Evolutionary conservation across 2,329 filamentous ascomycete species (phyloP).

Genomic region (Pestalotiopsis sp.): DNA sequence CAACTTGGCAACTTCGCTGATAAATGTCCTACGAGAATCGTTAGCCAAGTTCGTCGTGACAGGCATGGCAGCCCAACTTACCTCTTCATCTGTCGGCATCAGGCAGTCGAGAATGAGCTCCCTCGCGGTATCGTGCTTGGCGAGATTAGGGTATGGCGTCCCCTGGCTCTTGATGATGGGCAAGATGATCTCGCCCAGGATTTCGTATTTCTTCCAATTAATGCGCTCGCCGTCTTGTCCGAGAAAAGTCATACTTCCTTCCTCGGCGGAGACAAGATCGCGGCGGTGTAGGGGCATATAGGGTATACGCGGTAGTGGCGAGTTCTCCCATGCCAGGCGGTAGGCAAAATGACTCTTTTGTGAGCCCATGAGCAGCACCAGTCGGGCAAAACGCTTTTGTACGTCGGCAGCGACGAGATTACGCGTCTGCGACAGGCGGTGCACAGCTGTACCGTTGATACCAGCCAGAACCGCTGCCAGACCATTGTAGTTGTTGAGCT

Average conservation of each 20-base stretch:
- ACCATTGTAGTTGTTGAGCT: constrained; percentile 96
- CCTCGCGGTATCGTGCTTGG: constrained; percentile 69
- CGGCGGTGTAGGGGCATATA: constrained; percentile 89
- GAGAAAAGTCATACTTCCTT: constrained; percentile 89
- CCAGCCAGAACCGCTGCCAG: constrained; percentile 93
- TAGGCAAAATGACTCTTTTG: constrained; percentile 94
- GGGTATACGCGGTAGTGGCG: constrained; percentile 84
- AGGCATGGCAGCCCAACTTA: constrained; percentile 47
- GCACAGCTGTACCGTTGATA: constrained; percentile 84
- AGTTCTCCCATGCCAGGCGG: constrained; percentile 97
- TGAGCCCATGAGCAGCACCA: constrained; percentile 90
- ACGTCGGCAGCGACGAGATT: constrained; percentile 72
- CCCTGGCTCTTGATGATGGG: constrained; percentile 92
- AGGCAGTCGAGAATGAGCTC: constrained; percentile 81
- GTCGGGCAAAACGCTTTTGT: constrained; percentile 82
- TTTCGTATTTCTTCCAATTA: constrained; percentile 98
- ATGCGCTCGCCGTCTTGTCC: constrained; percentile 74
- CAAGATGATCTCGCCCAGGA: constrained; percentile 88
- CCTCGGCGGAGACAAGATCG: constrained; percentile 88
- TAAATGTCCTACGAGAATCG: constrained; percentile 58
- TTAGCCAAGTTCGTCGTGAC: background rate
- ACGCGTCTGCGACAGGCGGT: constrained; percentile 79
- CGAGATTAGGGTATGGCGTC: constrained; percentile 74
- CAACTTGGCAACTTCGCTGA: constrained; percentile 62
- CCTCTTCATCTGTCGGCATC: constrained; percentile 86